Evolutionary conservation across 139 green algal genomes (phyloP).

Genomic region (Trebouxia sp.): DNA sequence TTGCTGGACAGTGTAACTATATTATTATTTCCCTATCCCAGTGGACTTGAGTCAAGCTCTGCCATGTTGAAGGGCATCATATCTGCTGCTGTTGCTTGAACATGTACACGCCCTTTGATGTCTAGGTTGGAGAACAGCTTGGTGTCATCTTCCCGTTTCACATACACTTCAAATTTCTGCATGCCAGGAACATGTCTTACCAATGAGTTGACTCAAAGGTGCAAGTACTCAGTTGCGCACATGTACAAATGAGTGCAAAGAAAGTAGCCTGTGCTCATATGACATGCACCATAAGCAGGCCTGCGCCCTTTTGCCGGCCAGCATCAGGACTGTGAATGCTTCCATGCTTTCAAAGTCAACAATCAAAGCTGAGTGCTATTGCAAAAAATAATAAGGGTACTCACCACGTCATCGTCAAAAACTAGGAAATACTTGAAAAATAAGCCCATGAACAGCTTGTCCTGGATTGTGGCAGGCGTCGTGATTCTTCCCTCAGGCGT

Average conservation of each 20-base stretch:
- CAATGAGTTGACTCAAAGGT: too few relatives aligned
- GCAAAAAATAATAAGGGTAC: slow-evolving; percentile 17
- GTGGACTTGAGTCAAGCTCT: slow-evolving; percentile 51
- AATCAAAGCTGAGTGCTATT: background rate
- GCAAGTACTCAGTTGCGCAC: background rate
- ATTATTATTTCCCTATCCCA: too few relatives aligned
- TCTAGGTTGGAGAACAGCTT: slow-evolving; percentile 42
- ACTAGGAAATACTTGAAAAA: slow-evolving; percentile 66
- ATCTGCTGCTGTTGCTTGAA: slow-evolving; percentile 38
- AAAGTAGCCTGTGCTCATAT: too few relatives aligned
- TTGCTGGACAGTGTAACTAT: background rate
- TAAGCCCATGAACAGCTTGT: slow-evolving; percentile 66
- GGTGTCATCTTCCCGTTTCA: slow-evolving; percentile 43
- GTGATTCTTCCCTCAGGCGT: background rate
- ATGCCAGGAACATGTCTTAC: background rate
- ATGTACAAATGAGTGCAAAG: background rate
- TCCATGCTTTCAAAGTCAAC: too few relatives aligned
- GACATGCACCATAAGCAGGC: too few relatives aligned
- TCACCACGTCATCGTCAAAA: slow-evolving; percentile 77
- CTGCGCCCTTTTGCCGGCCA: too few relatives aligned
- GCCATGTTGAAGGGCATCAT: slow-evolving; percentile 59
- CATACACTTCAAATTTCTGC: slow-evolving; percentile 48
- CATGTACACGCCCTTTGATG: slow-evolving; percentile 62
- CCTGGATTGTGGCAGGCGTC: slow-evolving; percentile 54
- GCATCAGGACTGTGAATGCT: too few relatives aligned